Percentiles rank a stretch among this genome's conserved stretches.
Conservation (phyloP, 2,329 filamentous ascomycete genomes). For the Rutstroemia sp. region DNA sequence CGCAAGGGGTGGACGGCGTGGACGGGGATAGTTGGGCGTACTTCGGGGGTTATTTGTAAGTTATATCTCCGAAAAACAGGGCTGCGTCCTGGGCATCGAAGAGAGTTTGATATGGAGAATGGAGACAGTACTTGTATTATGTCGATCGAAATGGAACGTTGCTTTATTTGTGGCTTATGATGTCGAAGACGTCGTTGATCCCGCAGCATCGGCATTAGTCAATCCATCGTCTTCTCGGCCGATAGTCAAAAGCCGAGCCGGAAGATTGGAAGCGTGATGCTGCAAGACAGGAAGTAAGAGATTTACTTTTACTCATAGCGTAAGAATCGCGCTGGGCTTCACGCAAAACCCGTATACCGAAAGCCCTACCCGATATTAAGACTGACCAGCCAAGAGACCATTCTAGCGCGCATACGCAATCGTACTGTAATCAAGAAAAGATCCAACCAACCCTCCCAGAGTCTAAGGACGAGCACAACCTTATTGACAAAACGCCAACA, state of each 20-base stretch:
- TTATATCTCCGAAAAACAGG: constrained; percentile 2
- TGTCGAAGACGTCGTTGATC: neutral
- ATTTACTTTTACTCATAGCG: no score
- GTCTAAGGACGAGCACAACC: neutral
- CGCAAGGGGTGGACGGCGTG: neutral
- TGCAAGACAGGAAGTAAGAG: no score
- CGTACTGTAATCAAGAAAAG: neutral
- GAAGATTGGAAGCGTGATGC: no score
- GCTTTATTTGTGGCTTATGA: neutral
- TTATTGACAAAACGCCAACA: neutral
- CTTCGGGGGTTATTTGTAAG: constrained; percentile 2
- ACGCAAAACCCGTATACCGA: constrained; percentile 2
- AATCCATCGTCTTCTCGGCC: no score
- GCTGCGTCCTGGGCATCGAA: neutral
- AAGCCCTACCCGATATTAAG: constrained; percentile 8
- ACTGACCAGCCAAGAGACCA: neutral
- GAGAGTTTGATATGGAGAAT: neutral
- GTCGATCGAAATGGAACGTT: neutral
- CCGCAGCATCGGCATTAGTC: no score
- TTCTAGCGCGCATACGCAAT: neutral
- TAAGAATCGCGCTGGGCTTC: no score
- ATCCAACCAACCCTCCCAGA: neutral
- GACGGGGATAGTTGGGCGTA: neutral
- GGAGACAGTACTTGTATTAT: neutral
- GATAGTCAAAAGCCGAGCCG: no score